Conservation (phyloP, 306 rosid genomes). For the Prunus armeniaca region DNA sequence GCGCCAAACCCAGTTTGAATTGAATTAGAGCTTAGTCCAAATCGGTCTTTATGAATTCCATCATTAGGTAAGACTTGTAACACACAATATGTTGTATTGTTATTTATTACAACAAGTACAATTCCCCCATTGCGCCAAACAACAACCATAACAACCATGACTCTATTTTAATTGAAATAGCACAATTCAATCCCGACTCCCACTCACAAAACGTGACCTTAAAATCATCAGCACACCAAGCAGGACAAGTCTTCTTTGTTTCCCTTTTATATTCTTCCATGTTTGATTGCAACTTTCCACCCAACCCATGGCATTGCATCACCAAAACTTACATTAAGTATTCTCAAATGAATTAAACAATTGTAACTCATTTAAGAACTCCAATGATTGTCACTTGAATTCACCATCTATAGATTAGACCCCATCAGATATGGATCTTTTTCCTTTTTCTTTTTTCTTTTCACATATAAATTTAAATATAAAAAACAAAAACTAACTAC, state of each 20-base stretch:
- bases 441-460: neutral
- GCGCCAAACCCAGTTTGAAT: too few species aligned
- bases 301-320: neutral
- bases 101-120: too few species aligned
- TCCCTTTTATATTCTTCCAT: neutral
- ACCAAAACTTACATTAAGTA: neutral
- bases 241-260: neutral
- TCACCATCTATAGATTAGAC: neutral
- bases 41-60: too few species aligned
- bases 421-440: neutral
- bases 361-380: neutral
- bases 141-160: too few species aligned
- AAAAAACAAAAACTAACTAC: slow-evolving; percentile 6
- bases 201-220: neutral
- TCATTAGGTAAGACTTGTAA: too few species aligned
- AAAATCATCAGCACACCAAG: neutral
- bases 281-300: slow-evolving; percentile 8
- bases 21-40: too few species aligned
- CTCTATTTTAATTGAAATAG: too few species aligned
- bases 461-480: neutral
- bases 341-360: neutral
- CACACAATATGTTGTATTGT: too few species aligned
- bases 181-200: too few species aligned
- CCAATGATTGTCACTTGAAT: neutral
- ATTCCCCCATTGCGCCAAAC: accelerated